Evolutionary conservation across 805 yeast genomes (phyloP).

Genomic region (Kurtzmaniella cleridarum): DNA sequence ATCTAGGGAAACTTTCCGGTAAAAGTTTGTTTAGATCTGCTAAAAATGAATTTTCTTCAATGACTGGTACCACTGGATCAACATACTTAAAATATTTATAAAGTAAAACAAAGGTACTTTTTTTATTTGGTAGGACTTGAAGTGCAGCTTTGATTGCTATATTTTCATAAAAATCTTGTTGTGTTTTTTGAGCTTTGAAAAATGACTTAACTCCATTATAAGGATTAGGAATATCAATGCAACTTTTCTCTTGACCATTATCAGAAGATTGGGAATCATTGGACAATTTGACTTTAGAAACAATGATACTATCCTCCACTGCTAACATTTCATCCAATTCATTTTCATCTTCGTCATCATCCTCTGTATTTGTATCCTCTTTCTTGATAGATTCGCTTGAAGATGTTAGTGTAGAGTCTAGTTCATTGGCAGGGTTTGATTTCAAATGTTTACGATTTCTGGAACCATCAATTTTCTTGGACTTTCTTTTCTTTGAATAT

Average conservation of each 20-base stretch:
- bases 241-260: conserved; percentile 2
- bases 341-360: conserved; percentile 5
- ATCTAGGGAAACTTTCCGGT: conserved; percentile 15
- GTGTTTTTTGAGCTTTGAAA: conserved; percentile 13
- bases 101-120: conserved; percentile 20
- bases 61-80: conserved; percentile 32
- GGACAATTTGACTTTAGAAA: conserved; percentile 15
- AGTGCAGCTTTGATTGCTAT: conserved; percentile 24
- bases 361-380: conserved; percentile 4
- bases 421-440: too few relatives aligned
- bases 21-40: conserved; percentile 21
- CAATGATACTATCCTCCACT: conserved; percentile 25
- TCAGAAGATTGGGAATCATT: conserved; percentile 8
- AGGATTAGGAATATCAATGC: conserved; percentile 7
- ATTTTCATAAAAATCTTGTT: conserved; percentile 18
- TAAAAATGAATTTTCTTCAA: conserved; percentile 24
- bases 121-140: conserved; percentile 24
- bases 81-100: conserved; percentile 33
- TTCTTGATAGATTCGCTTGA: neutral
- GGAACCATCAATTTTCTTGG: conserved; percentile 1
- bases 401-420: neutral
- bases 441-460: too few relatives aligned
- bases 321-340: conserved; percentile 11
- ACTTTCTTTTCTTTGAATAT: conserved; percentile 8
- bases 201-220: conserved; percentile 19